Evolutionary conservation across 306 rosid species (phyloP).

Genomic region (Acmispon strigosus): DNA sequence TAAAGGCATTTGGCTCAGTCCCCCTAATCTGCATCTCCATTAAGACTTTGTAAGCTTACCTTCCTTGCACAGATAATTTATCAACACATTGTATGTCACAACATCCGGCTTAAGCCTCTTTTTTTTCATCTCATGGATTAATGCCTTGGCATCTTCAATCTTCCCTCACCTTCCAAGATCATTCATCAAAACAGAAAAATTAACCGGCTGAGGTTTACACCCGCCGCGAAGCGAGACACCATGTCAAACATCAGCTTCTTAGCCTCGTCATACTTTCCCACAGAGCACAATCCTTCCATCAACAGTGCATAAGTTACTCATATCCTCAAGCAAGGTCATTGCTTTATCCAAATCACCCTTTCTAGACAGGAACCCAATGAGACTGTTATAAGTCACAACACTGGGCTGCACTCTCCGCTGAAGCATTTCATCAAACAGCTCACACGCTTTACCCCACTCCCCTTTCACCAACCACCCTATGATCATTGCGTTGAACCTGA

Average conservation of each 20-base stretch:
- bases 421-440: conserved; percentile 80
- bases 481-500: conserved; percentile 60
- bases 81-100: conserved; percentile 61
- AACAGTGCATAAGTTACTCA: conserved; percentile 76
- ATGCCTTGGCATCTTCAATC: conserved; percentile 61
- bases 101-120: conserved; percentile 71
- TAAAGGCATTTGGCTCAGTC: conserved; percentile 68
- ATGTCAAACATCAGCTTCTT: conserved; percentile 86
- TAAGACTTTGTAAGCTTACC: conserved; percentile 77
- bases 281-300: conserved; percentile 73
- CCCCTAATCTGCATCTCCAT: conserved; percentile 76
- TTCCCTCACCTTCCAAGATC: conserved; percentile 79
- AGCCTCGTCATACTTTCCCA: conserved; percentile 63
- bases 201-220: conserved; percentile 58
- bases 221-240: conserved; percentile 85
- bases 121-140: conserved; percentile 69
- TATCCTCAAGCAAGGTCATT: conserved; percentile 58
- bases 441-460: conserved; percentile 53
- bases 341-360: conserved; percentile 72
- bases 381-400: conserved; percentile 85
- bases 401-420: conserved; percentile 59
- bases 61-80: conserved; percentile 77
- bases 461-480: conserved; percentile 60
- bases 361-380: conserved; percentile 60
- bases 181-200: conserved; percentile 70